Evolutionary conservation across 2,329 filamentous ascomycete species (phyloP).

Genomic region (Ceratocystis variospora): DNA sequence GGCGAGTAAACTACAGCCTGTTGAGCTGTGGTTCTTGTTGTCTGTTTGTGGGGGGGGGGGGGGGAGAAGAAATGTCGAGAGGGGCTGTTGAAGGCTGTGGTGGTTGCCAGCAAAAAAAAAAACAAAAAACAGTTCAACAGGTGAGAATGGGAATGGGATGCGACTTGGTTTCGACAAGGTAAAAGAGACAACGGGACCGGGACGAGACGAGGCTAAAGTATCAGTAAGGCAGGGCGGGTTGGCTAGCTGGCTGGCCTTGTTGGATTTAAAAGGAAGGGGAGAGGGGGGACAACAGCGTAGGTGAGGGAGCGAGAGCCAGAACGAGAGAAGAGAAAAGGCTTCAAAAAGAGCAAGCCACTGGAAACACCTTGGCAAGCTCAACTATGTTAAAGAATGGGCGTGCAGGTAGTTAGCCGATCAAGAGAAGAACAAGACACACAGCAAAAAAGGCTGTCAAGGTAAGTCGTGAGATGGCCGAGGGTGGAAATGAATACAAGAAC

Average conservation of each 20-base stretch:
- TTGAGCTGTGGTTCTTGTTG: neutral
- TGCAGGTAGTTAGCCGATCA: too few relatives aligned
- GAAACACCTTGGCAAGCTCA: too few relatives aligned
- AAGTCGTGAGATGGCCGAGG: too few relatives aligned
- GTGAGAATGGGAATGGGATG: constrained; percentile 5
- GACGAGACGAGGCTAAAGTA: constrained; percentile 9
- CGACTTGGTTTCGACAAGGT: constrained; percentile 4
- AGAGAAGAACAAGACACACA: too few relatives aligned
- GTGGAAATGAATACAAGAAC: too few relatives aligned
- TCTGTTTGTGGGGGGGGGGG: neutral
- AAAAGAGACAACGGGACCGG: neutral
- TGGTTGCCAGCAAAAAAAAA: neutral
- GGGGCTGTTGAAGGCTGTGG: neutral
- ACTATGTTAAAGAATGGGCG: too few relatives aligned
- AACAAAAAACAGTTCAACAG: neutral
- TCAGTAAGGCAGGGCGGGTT: constrained; percentile 6
- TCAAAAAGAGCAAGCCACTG: too few relatives aligned
- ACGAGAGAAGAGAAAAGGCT: neutral
- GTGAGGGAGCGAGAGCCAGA: neutral
- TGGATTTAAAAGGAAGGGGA: neutral
- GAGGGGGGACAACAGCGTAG: neutral
- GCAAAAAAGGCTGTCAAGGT: neutral
- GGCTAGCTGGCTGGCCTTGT: constrained; percentile 6
- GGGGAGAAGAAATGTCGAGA: neutral
- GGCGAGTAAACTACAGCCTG: neutral